These are phyloP conservation scores for Phytopythium ostracodes DNA, from an alignment of 352 stramenopile species.

Conservation along the genomic window DNA sequence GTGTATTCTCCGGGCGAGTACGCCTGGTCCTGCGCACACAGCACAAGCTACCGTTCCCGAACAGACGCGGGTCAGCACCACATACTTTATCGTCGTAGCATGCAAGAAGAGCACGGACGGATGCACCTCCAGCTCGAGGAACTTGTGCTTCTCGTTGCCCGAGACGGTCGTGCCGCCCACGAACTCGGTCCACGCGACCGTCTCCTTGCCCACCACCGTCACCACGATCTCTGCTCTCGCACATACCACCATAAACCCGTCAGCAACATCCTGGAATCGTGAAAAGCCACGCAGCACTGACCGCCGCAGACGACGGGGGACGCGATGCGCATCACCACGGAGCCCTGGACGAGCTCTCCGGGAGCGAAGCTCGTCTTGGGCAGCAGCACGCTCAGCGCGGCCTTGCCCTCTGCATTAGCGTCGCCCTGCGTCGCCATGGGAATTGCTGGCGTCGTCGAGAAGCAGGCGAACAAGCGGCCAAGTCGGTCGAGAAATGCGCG, in stretches of 20 bases:
- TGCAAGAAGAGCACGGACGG: too few relatives aligned
- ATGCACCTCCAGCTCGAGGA: slow-evolving; percentile 2
- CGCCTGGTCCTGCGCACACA: slow-evolving; percentile 36
- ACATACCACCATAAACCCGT: not conserved
- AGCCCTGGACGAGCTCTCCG: slow-evolving; percentile 23
- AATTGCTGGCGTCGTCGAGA: not conserved
- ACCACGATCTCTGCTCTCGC: slow-evolving; percentile 16
- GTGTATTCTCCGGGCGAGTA: slow-evolving; percentile 39
- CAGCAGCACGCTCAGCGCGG: slow-evolving; percentile 19
- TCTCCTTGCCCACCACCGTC: slow-evolving; percentile 23
- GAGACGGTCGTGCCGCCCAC: slow-evolving; percentile 2
- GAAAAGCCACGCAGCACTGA: too few relatives aligned
- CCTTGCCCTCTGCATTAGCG: slow-evolving; percentile 16
- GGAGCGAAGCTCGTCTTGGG: slow-evolving; percentile 22
- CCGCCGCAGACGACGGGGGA: slow-evolving; percentile 30
- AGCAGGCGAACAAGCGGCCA: not conserved
- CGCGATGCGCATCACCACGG: slow-evolving; percentile 19
- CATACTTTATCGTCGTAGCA: too few relatives aligned
- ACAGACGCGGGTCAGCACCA: too few relatives aligned
- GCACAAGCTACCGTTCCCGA: slow-evolving; percentile 25
- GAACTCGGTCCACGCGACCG: slow-evolving; percentile 28
- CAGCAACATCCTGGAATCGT: not conserved
- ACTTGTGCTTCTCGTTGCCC: slow-evolving; percentile 9
- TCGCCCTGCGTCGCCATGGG: not conserved
- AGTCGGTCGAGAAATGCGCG: not conserved